phyloP scores from a whole-genome alignment of 108 stramenopile genomes.

The Epipyxis sp. region DNA sequence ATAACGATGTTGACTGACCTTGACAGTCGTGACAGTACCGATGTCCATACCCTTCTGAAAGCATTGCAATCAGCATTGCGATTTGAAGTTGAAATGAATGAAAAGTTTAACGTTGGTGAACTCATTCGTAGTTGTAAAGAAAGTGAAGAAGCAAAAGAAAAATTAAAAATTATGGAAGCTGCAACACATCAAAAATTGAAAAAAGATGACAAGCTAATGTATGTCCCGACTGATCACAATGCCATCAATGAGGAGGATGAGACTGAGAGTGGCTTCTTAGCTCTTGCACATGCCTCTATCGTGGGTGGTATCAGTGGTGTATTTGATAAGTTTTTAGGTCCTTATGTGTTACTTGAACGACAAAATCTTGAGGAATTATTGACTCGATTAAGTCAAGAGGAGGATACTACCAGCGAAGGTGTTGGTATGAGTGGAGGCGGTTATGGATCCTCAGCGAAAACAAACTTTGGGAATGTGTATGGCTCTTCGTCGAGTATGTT shows the following conservation, averaged over 20 bases:
- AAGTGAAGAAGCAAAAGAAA: constrained; percentile 35
- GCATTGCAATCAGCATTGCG: constrained; percentile 87
- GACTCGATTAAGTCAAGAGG: constrained; percentile 44
- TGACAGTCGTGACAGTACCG: constrained; percentile 60
- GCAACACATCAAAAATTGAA: not conserved
- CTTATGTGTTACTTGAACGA: constrained; percentile 85
- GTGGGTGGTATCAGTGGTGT: constrained; percentile 72
- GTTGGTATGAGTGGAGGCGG: constrained; percentile 42
- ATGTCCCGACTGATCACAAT: constrained; percentile 25
- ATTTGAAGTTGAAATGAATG: constrained; percentile 90
- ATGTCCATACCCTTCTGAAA: constrained; percentile 81
- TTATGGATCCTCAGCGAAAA: constrained; percentile 3
- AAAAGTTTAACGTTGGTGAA: constrained; percentile 66
- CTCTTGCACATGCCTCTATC: constrained; percentile 60
- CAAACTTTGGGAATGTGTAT: constrained; percentile 83
- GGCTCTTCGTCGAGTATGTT: constrained; percentile 83
- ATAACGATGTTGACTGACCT: constrained; percentile 48
- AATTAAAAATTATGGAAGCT: constrained; percentile 19
- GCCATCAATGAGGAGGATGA: constrained; percentile 35
- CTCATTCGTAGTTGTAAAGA: constrained; percentile 54
- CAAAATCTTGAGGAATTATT: constrained; percentile 81
- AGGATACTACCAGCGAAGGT: constrained; percentile 50
- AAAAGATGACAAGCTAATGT: constrained; percentile 10
- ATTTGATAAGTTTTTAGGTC: constrained; percentile 92
- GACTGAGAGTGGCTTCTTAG: constrained; percentile 37